A percentile compares a stretch with the other conserved stretches of the same genome.
Conservation (phyloP, 202 grass and related monocot species). For the Panicum hallii region DNA sequence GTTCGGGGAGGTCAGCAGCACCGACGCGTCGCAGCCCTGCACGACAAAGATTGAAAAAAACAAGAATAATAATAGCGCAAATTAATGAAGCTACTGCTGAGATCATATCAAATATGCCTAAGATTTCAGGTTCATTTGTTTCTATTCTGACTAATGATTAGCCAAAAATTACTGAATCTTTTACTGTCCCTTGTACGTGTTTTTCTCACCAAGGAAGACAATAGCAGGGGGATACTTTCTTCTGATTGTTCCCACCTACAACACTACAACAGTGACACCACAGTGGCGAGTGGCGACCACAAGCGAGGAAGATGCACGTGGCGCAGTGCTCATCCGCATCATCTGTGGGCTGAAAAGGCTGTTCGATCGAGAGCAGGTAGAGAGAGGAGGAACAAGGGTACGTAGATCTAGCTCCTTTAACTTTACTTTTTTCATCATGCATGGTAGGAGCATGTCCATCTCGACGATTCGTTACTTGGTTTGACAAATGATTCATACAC, state of each 20-base stretch:
- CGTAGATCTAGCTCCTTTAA: background rate
- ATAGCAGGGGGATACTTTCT: background rate
- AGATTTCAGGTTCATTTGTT: background rate
- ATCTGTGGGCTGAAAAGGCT: background rate
- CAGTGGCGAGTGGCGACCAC: background rate
- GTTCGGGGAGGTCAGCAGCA: slow-evolving; percentile 65
- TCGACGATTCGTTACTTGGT: background rate
- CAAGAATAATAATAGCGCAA: no score
- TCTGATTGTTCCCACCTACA: background rate
- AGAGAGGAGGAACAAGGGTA: background rate
- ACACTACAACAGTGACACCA: background rate
- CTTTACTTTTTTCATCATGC: background rate
- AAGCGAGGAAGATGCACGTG: background rate
- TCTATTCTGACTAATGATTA: background rate
- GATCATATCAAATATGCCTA: background rate
- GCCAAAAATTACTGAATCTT: background rate
- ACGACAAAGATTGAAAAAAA: background rate
- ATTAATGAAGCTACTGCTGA: no score
- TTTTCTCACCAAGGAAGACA: background rate
- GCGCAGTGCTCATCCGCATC: background rate
- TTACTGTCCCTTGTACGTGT: background rate
- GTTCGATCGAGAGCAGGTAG: background rate
- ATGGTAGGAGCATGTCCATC: background rate
- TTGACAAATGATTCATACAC: slow-evolving; percentile 20
- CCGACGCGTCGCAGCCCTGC: slow-evolving; percentile 83